These are phyloP conservation scores for Eragrostis nindensis DNA, from an alignment of 176 grass and related monocot genomes.

Conservation along the genomic window DNA sequence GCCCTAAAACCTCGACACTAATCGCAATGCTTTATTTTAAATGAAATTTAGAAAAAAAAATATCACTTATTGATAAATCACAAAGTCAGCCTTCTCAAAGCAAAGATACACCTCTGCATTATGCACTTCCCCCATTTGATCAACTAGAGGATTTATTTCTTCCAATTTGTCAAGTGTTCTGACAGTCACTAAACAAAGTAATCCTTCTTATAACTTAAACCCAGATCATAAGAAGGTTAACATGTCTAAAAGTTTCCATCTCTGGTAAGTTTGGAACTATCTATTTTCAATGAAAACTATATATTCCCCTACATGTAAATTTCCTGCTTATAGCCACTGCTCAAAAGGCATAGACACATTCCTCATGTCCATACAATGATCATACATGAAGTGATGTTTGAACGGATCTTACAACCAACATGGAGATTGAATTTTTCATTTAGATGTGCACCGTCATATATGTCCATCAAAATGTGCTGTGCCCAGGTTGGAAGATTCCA, in stretches of 20 bases:
- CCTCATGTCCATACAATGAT: conserved; percentile 1
- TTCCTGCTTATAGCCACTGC: not conserved
- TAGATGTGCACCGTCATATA: not conserved
- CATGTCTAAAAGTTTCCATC: too few species aligned
- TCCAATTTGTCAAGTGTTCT: not conserved
- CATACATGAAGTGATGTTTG: not conserved
- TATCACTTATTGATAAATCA: not conserved
- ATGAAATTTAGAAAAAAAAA: too few species aligned
- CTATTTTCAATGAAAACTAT: too few species aligned
- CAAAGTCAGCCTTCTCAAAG: not conserved
- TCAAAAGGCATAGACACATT: not conserved
- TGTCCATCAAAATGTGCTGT: conserved; percentile 16
- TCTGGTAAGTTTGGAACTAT: too few species aligned
- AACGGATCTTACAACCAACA: conserved; percentile 3
- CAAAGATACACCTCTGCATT: not conserved
- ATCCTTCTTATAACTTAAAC: not conserved
- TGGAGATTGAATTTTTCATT: not conserved
- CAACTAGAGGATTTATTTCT: not conserved
- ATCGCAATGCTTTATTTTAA: too few species aligned
- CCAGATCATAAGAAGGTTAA: too few species aligned
- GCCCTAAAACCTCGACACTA: too few species aligned
- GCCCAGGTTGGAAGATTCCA: conserved; percentile 65
- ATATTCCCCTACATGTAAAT: too few species aligned
- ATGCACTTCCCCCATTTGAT: not conserved
- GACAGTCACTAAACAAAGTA: not conserved